Evolutionary conservation across 2,329 filamentous ascomycete genomes (phyloP).

Genomic region (Arthrocladium fulminans): DNA sequence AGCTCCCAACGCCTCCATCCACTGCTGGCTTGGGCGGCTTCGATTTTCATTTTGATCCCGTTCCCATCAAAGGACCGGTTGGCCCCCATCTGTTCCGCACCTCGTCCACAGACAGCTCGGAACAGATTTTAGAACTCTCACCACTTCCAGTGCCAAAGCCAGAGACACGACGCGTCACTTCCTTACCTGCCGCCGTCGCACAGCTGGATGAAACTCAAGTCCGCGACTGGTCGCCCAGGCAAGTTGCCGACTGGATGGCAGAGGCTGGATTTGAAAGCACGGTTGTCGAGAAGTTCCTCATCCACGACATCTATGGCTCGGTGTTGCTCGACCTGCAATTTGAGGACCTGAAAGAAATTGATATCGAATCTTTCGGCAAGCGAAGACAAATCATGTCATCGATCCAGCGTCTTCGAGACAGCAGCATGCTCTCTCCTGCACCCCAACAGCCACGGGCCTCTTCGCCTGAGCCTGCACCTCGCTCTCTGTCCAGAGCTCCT

Average conservation of each 20-base stretch:
- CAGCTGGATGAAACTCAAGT: conserved; percentile 27
- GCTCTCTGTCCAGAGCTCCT: conserved; percentile 16
- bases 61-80: conserved; percentile 55
- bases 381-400: conserved; percentile 52
- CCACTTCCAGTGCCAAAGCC: conserved; percentile 7
- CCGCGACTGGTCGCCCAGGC: conserved; percentile 26
- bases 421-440: conserved; percentile 20
- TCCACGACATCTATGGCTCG: conserved; percentile 84
- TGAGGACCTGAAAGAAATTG: conserved; percentile 61
- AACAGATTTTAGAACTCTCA: background rate
- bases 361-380: conserved; percentile 56
- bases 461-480: background rate
- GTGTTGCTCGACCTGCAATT: conserved; percentile 87
- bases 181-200: conserved; percentile 24
- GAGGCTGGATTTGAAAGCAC: conserved; percentile 68
- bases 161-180: conserved; percentile 12
- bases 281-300: conserved; percentile 73
- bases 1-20: conserved; percentile 70
- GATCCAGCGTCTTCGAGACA: conserved; percentile 44
- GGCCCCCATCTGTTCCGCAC: conserved; percentile 80
- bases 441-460: conserved; percentile 8
- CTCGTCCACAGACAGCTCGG: conserved; percentile 28
- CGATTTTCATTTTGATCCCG: conserved; percentile 49
- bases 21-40: conserved; percentile 55
- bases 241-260: conserved; percentile 63